These are phyloP conservation scores for Magnaporthiopsis rhizophila DNA, from an alignment of 2,329 filamentous ascomycete species.

Conservation along the genomic window DNA sequence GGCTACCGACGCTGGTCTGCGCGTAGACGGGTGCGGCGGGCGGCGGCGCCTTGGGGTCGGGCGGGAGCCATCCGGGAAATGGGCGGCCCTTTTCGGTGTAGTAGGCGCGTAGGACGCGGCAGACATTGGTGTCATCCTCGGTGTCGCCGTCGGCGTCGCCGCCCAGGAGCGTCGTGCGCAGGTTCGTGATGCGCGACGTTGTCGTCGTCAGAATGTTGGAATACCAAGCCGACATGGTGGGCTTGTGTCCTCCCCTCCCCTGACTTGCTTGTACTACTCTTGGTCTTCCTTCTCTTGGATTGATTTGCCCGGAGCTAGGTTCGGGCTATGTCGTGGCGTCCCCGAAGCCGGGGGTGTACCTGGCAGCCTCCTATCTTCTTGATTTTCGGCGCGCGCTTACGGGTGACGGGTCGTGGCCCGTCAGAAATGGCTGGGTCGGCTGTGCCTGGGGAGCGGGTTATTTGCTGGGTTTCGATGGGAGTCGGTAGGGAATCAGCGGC, in stretches of 20 bases:
- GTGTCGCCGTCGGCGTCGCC: constrained; percentile 62
- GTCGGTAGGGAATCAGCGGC: background rate
- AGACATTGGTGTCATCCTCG: constrained; percentile 90
- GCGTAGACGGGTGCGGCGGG: constrained; percentile 46
- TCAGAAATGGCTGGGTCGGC: background rate
- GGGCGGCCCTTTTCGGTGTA: constrained; percentile 80
- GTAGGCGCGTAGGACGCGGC: constrained; percentile 84
- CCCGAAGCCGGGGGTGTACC: background rate
- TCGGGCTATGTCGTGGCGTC: background rate
- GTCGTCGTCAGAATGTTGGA: constrained; percentile 62
- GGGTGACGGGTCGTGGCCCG: no score
- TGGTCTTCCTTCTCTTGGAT: background rate
- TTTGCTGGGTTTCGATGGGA: background rate
- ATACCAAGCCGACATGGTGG: constrained; percentile 70
- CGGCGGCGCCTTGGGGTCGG: constrained; percentile 71
- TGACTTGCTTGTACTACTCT: background rate
- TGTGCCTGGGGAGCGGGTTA: background rate
- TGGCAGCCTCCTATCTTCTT: background rate
- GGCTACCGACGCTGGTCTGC: constrained; percentile 40
- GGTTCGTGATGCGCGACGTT: constrained; percentile 56
- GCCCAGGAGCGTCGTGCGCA: constrained; percentile 61
- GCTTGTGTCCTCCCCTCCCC: background rate
- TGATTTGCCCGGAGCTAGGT: background rate
- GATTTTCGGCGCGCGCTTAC: background rate
- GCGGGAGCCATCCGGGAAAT: constrained; percentile 80